Evolutionary conservation across 176 grass and related monocot genomes (phyloP).

Genomic region (Ensete glaucum): DNA sequence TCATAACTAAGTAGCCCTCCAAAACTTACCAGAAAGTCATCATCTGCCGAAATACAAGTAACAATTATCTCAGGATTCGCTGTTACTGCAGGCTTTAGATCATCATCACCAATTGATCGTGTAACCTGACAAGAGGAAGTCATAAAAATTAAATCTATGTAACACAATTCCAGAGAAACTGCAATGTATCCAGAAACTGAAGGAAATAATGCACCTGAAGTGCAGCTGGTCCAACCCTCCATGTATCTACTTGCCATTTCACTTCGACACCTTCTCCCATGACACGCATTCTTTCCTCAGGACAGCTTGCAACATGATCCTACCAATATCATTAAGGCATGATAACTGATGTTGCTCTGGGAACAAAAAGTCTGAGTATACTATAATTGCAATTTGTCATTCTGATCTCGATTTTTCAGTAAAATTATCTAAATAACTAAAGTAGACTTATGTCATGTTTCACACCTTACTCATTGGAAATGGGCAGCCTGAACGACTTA

Average conservation of each 20-base stretch:
- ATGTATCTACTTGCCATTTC: constrained; percentile 95
- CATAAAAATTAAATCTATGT: neutral
- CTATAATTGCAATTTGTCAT: neutral
- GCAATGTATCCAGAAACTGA: neutral
- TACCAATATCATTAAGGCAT: constrained; percentile 16
- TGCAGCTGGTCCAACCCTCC: constrained; percentile 89
- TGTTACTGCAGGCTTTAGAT: constrained; percentile 93
- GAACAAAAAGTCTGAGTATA: neutral
- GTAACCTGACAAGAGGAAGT: constrained; percentile 59
- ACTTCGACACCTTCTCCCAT: constrained; percentile 69
- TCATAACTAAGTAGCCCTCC: neutral
- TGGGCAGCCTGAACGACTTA: constrained; percentile 61
- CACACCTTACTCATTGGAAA: constrained; percentile 62
- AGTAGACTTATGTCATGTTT: neutral
- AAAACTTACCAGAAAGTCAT: constrained; percentile 67
- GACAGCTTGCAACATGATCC: constrained; percentile 91
- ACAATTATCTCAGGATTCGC: constrained; percentile 71
- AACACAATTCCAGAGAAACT: neutral
- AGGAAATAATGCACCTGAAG: constrained; percentile 50
- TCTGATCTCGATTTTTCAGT: neutral
- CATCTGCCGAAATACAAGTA: constrained; percentile 58
- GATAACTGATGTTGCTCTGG: neutral
- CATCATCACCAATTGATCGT: constrained; percentile 88
- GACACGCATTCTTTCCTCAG: constrained; percentile 68
- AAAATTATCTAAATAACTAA: neutral